These are phyloP conservation scores for Lasiosphaeria ovina DNA, from an alignment of 495 filamentous ascomycete genomes.

Conservation along the genomic window DNA sequence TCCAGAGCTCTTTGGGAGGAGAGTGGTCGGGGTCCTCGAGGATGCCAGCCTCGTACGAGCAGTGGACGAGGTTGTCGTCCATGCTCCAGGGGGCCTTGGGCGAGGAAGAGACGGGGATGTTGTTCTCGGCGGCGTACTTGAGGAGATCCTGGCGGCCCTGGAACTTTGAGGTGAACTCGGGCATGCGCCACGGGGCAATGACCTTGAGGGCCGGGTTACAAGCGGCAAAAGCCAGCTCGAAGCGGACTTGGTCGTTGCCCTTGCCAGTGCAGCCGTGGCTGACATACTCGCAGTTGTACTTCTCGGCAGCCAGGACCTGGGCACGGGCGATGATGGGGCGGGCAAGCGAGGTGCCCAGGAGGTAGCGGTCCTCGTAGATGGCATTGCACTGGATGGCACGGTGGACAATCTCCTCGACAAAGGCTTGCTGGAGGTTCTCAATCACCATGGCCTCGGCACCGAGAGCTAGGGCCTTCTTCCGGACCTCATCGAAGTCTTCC, in stretches of 20 bases:
- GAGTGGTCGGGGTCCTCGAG: slow-evolving; percentile 64
- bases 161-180: slow-evolving; percentile 80
- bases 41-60: slow-evolving; percentile 83
- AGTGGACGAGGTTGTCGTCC: slow-evolving; percentile 91
- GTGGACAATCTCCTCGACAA: slow-evolving; percentile 85
- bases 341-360: slow-evolving; percentile 76
- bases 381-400: slow-evolving; percentile 86
- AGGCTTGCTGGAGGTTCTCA: slow-evolving; percentile 68
- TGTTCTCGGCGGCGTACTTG: slow-evolving; percentile 73
- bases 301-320: slow-evolving; percentile 63
- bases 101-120: slow-evolving; percentile 83
- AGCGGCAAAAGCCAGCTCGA: slow-evolving; percentile 52
- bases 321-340: slow-evolving; percentile 86
- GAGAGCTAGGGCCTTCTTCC: slow-evolving; percentile 65
- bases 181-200: slow-evolving; percentile 85
- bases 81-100: slow-evolving; percentile 79
- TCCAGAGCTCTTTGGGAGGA: slow-evolving; percentile 84
- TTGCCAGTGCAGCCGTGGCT: slow-evolving; percentile 74
- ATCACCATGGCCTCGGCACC: slow-evolving; percentile 64
- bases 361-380: slow-evolving; percentile 80
- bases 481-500: slow-evolving; percentile 49
- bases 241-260: slow-evolving; percentile 63
- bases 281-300: slow-evolving; percentile 64
- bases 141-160: slow-evolving; percentile 84
- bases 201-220: slow-evolving; percentile 75